Evolutionary conservation across 2,329 filamentous ascomycete species (phyloP), one percentile per base, ranked within the genome.

Genomic region (Triangularia verruculosa): DNA sequence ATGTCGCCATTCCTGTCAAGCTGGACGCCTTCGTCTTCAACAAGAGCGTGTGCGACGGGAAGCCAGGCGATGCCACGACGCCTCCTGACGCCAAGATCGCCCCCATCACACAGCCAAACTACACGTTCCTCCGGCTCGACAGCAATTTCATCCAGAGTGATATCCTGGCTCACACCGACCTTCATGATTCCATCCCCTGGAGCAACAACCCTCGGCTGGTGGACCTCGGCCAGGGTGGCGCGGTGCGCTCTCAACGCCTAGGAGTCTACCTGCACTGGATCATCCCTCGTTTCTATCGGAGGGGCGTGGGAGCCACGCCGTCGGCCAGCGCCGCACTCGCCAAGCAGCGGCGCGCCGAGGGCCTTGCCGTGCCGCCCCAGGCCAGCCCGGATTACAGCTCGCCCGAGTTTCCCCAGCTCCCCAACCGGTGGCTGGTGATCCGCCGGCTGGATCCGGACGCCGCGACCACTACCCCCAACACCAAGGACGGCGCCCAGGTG

Each of bases 51-150:
- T 76, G 75, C 66, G 64, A 67, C 25, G 66, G 27, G 11, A 15
- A 32, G 17, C 34, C 57, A 11, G 13, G 11, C 51, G 30, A 64
- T 0, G 67, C 64, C 5, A 64, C 13, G 39, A 39, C 32, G 70
- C n/a, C n/a, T n/a, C n/a, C n/a, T n/a, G 30, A 34, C 30, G 30
- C 7, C 70, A 70, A 67, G 3, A 79, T 82, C 57, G 70, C 69
- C 1, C 79, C 80, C 30, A 76, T 81, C 52, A 77, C 75, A 1
- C 79, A 82, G 63, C 80, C 79, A 5, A 80, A 81, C 71, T 82
- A 81, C 70, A 78, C 75, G 0, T 78, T 75, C 53, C 69, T 82
- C 0, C 76, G 78, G 0, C 71, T 80, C 1, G 70, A 77, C 12
- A 69, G 73, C 27, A 67, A 72, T 34, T n/a, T 53, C 77, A 75